Evolutionary conservation across 106 monocot genomes (phyloP), one percentile per base, ranked within the genome.

Genomic region (Narthecium ossifragum): DNA sequence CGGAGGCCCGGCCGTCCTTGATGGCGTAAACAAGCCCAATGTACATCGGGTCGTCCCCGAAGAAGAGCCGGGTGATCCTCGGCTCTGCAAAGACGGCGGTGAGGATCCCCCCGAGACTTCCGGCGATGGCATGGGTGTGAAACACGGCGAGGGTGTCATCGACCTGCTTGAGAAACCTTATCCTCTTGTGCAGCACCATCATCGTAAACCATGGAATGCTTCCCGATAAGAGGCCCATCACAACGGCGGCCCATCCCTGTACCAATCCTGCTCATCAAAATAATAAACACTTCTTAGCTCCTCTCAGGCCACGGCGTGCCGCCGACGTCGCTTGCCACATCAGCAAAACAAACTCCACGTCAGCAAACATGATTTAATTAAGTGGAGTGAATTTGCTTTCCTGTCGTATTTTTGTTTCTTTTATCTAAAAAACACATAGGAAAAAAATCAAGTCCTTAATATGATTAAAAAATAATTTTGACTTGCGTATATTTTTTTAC

Each of bases 141-240:
- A 76, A 65, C 24, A 76, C 53, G 53, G 69, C 76, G 5, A 76
- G 58, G 17, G 76, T 76, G 69, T 71, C 70, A 28, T 71, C 69
- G 25, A 73, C 67, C 17, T 26, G 45, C 54, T 47, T 58, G 4
- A 67, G 61, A 46, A 60, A 38, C 7, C 24, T 28, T 46, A 21
- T 48, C 52, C 53, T 62, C 40, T 55, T 73, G 43, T 73, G 59
- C 20, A 51, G 38, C 23, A 60, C 38, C 66, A 45, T 49, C 73
- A 53, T 73, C 17, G 52, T 34, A 60, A 33, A 63, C 56, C 61
- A 70, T 34, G 66, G 66, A 10, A 60, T 46, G 66, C 66, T 55
- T 3, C 46, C 73, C 2, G 65, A 55, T 32, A 52, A 20, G 6
- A 63, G 21, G n/a, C 55, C 66, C 60, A 70, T 61, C 45, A 70